Base-by-base conservation (phyloP, 75 land plant genomes). In the Chamaecyparis obtusa region DNA sequence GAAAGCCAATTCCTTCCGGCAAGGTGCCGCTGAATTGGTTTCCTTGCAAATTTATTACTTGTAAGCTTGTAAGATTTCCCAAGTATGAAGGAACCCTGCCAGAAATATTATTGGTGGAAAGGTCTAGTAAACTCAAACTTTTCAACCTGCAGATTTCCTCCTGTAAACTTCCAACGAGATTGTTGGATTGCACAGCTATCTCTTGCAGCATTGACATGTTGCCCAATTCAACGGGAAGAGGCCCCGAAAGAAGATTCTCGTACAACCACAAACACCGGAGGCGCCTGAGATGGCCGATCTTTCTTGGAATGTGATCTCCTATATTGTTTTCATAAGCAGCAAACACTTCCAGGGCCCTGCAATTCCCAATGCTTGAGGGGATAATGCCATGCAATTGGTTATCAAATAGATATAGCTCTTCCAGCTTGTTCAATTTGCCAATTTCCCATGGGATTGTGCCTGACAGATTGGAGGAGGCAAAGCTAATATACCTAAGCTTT, bases 371-470 rank as follows among this genome's bases (percentile, higher is more conserved):
- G 13, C 51, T 48, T 48, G 51, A 48, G 10, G 91, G 91, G 39
- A 96, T 93, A 19, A 88, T 5, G 15, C 98, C 98, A 11, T 91
- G 83, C 69, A 95, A 17, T 86, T 72, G 72, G 0, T 94, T 93
- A 8, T 83, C 80, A 35, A 84, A 94, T n/a, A 96, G 88, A 60
- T 85, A 33, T 77, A 77, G 48, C 54, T 46, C n/a, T 2, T 24
- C 24, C 85, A 89, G 56, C 2, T 21, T 43, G 16, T 37, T 19
- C 69, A 86, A 48, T 36, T 44, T 80, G 27, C 81, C 44, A 30
- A 87, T 87, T 33, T 35, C 86, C 44, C 21, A 44, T 30, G 88
- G 49, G 35, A 88, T 75, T 13, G 1, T 35, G 39, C 89, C 89
- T 19, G 33, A 4, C 83, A 88, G 41, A n/a, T 77, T 86, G 74